Evolutionary conservation across 495 filamentous ascomycete genomes (phyloP), one percentile per base, ranked within the genome.

Genomic region (Elaphomyces granulatus): DNA sequence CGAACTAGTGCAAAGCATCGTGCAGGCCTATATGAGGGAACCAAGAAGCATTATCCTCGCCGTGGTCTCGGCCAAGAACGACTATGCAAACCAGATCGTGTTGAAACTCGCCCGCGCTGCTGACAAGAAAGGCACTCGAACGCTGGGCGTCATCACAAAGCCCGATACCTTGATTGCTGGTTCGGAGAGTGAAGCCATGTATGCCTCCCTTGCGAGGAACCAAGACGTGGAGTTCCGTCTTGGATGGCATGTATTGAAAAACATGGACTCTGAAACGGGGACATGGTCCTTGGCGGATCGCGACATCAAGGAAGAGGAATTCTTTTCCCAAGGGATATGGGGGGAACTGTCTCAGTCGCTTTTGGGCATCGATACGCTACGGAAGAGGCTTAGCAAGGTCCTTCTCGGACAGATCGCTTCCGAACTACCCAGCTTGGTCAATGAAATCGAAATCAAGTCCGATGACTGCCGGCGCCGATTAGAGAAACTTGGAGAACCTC

Each of bases 341-440:
- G 46, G 37, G 32, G 38, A 52, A 2, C 35, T 78, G 2, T 42
- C 59, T 8, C 49, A 45, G 0, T 45, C 45, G 0, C 36, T 47
- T 19, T 43, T 72, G 2, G 75, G 80, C 1, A 62, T 81, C 12
- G 54, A 61, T 14, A 38, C 45, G 1, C 55, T 84, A 4, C 55
- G 70, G 30, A 38, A 36, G 0, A 60, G 71, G 7, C 58, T 84
- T 1, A 78, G 75, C 51, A 61, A 60, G 1, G 47, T 83, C 2
- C 62, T 84, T 0, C 54, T 72, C 1, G 45, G 46, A 0, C 74
- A 81, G 20, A 78, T 83, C 35, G 51, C 58, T 0, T 21, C 45
- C 1, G 66, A 78, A 39, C 64, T 84, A 2, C 79, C 77, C 0
- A 63, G 56, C 10, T 42, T 86, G 16, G 60, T 78, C n/a, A 36